Conservation (phyloP, 2,329 filamentous ascomycete species). For the Akanthomyces muscarius region DNA sequence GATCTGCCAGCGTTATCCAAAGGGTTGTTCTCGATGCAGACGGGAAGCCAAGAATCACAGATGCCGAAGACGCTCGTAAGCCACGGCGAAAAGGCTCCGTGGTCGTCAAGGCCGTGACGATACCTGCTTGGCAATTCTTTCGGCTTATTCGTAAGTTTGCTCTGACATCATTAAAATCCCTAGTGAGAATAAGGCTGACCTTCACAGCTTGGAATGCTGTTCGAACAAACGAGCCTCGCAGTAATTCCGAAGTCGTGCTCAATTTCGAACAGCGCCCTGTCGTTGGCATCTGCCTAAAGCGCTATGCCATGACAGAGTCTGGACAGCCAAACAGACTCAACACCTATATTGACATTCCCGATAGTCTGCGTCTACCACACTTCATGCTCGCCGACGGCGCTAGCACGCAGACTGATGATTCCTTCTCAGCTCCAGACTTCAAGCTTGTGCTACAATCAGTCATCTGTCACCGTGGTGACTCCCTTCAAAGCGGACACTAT, state of each 20-base stretch:
- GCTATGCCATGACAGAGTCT: constrained; percentile 68
- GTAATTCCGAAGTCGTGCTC: constrained; percentile 77
- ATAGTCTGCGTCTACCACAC: constrained; percentile 74
- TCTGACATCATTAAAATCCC: not conserved
- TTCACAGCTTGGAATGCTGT: constrained; percentile 77
- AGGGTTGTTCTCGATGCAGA: constrained; percentile 52
- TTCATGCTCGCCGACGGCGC: constrained; percentile 78
- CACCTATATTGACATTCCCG: constrained; percentile 87
- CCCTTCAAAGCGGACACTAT: constrained; percentile 87
- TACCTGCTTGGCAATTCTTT: constrained; percentile 98
- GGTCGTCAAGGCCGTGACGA: constrained; percentile 76
- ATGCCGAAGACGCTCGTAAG: constrained; percentile 39
- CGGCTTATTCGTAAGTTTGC: constrained; percentile 72
- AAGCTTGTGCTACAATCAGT: constrained; percentile 88
- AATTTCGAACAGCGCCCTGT: constrained; percentile 85
- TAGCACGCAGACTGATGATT: constrained; percentile 51
- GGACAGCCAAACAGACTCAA: constrained; percentile 68
- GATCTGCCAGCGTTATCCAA: constrained; percentile 59
- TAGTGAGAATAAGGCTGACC: constrained; percentile 30
- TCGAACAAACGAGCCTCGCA: constrained; percentile 47
- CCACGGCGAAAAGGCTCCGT: constrained; percentile 44
- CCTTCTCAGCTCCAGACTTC: constrained; percentile 79
- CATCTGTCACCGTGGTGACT: constrained; percentile 85
- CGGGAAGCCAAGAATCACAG: constrained; percentile 40
- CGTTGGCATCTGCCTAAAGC: constrained; percentile 87